Evolutionary conservation across 2,329 filamentous ascomycete species (phyloP), one percentile per base, ranked within the genome.

Genomic region (Neofusicoccum kwambonambiense): DNA sequence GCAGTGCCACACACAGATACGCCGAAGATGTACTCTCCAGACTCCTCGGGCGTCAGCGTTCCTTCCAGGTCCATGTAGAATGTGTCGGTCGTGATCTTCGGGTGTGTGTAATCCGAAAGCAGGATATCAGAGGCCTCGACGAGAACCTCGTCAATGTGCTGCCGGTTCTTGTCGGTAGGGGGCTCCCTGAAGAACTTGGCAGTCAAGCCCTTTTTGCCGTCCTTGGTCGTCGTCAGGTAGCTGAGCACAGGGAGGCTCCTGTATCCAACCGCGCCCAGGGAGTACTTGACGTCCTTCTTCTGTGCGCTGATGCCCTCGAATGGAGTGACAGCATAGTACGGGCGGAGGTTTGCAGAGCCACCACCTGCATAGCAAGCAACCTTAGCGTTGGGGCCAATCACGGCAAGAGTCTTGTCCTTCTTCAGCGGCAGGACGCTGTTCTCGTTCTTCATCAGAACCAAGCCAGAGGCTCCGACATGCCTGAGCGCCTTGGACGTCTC

Each of bases 361-460:
- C 75, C 74, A 45, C 74, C 72, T 41, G 75, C 74, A 12, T 75
- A 76, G 34, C 74, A 63, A 13, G 73, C 72, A 44, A 77, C 70
- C 39, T 89, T 84, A 1, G 87, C 89, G 84, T 90, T 90, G 6
- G 89, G 87, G 0, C 90, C 90, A 69, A 92, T 89, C 7, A 92
- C 86, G 4, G 89, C 89, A 67, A 91, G 83, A 8, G 83, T 86
- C 17, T 87, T 85, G 3, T 85, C 82, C 72, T 89, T 90, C 62
- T 81, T 83, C 17, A 90, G 75, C 0, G 90, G 90, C 1, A 93
- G 78, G 0, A 90, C 72, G 8, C 79, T 79, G 12, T 82, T 82
- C 2, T 91, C 84, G 64, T 93, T 93, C 78, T 92, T 92, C 62
- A 93, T 78, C 8, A 93, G 80, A 1, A 92, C 90, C 8, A 91